Evolutionary conservation across 345 rosid species (phyloP).

Genomic region (Sonneratia alba): DNA sequence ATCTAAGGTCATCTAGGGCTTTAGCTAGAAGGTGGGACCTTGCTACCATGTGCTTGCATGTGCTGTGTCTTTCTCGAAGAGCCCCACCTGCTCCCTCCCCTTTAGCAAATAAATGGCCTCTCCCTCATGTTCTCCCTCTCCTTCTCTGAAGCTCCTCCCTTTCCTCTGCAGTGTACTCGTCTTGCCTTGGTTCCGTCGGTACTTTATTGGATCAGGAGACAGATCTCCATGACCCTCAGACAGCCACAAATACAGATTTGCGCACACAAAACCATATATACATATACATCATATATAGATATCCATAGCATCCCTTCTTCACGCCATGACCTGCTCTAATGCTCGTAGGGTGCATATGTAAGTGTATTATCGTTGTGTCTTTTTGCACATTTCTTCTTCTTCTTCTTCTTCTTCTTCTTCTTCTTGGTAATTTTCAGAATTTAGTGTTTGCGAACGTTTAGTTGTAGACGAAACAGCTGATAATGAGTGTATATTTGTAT

Average conservation of each 20-base stretch:
- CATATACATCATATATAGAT: background rate
- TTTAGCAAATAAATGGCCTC: slow-evolving; percentile 43
- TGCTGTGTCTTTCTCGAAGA: slow-evolving; percentile 73
- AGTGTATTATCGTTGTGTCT: too few relatives aligned
- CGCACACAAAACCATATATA: background rate
- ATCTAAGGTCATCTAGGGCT: background rate
- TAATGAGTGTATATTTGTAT: background rate
- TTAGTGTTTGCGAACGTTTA: background rate
- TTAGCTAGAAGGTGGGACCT: slow-evolving; percentile 34
- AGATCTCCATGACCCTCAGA: background rate
- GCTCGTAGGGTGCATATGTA: too few relatives aligned
- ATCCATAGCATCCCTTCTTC: background rate
- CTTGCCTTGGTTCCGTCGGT: background rate
- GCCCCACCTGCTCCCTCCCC: slow-evolving; percentile 46
- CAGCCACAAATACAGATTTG: background rate
- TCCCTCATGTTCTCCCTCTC: slow-evolving; percentile 1
- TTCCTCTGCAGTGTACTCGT: background rate
- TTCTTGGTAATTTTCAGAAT: background rate
- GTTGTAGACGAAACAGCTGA: background rate
- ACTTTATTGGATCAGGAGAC: slow-evolving; percentile 1
- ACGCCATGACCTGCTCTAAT: too few relatives aligned
- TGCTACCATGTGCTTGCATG: slow-evolving; percentile 92
- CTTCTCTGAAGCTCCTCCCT: background rate
- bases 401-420: too few relatives aligned
- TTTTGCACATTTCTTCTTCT: too few relatives aligned